Evolutionary conservation across 805 yeast genomes (phyloP), one percentile per base, ranked within the genome.

Genomic region (Barnettozyma botsteinii): DNA sequence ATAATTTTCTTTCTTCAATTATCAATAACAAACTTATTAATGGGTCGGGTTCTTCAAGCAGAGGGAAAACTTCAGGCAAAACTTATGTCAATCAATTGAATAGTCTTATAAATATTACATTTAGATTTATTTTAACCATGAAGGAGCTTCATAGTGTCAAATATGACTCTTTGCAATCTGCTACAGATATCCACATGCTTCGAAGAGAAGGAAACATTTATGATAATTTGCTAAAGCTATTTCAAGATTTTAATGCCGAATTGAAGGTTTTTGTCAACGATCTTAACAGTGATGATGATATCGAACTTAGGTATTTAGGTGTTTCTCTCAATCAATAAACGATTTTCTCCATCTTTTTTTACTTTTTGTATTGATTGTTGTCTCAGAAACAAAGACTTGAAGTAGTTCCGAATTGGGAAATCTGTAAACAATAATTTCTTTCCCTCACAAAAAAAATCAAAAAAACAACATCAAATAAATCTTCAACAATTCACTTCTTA

Each of bases 221-320:
- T 38, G 57, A 56, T 5, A 66, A 65, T 40, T 57, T 79, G 18
- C 64, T 68, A 48, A 21, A 59, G 61, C 40, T 72, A 60, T 61
- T 59, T 57, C 66, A 61, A 26, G 66, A 64, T 17, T 80, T 75
- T 51, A 68, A 69, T 41, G 60, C 60, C 3, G 59, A 61, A 17
- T 48, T 72, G 30, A 64, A 63, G 29, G 49, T 57, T 4, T 72
- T 81, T 40, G 65, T 69, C 0, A 67, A 61, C 31, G 86, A 79
- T 49, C 59, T 82, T 39, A 66, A 68, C n/a, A 57, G 63, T 21
- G 86, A 81, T 47, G 66, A 64, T 4, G 70, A 68, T 40, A 57
- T 66, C 10, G 75, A 70, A 20, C 52, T 81, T 37, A 62, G 69
- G 37, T 72, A 62, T 36, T 61, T 82, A 25, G 74, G 81, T 25